Conservation (phyloP, 2,329 filamentous ascomycete species). For the Arthrocladium fulminans region DNA sequence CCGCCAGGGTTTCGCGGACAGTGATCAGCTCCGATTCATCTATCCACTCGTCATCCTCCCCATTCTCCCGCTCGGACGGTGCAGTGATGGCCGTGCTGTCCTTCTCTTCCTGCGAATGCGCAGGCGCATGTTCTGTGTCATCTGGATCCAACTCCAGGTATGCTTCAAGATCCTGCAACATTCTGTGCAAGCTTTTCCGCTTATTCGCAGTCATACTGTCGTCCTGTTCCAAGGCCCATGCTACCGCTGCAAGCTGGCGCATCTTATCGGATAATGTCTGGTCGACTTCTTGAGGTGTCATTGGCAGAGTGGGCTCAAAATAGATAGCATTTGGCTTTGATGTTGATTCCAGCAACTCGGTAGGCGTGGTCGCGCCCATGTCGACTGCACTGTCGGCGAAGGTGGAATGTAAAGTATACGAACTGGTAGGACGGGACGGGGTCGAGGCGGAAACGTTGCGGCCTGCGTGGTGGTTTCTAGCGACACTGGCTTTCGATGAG, state of each 20-base stretch:
- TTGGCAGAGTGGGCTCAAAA: not conserved
- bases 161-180: constrained; percentile 3
- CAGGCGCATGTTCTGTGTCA: not conserved
- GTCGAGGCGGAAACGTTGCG: not conserved
- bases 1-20: constrained; percentile 9
- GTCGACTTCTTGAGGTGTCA: constrained; percentile 1
- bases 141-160: not conserved
- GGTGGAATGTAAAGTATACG: constrained; percentile 19
- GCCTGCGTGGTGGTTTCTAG: not conserved
- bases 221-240: constrained; percentile 9
- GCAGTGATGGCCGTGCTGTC: constrained; percentile 13
- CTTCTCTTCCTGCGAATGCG: constrained; percentile 12
- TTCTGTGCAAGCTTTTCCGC: constrained; percentile 1
- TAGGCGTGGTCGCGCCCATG: constrained; percentile 19
- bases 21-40: constrained; percentile 16
- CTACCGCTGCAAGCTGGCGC: constrained; percentile 6
- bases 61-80: constrained; percentile 15
- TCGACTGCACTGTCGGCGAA: constrained; percentile 25
- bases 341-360: not conserved
- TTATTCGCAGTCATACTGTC: constrained; percentile 5
- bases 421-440: constrained; percentile 15
- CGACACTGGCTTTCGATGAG: not conserved
- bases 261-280: constrained; percentile 8
- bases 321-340: not conserved
- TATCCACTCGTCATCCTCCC: constrained; percentile 25